phyloP scores from a whole-genome alignment of 2,329 filamentous ascomycete species.

The Penicillium sp. region DNA sequence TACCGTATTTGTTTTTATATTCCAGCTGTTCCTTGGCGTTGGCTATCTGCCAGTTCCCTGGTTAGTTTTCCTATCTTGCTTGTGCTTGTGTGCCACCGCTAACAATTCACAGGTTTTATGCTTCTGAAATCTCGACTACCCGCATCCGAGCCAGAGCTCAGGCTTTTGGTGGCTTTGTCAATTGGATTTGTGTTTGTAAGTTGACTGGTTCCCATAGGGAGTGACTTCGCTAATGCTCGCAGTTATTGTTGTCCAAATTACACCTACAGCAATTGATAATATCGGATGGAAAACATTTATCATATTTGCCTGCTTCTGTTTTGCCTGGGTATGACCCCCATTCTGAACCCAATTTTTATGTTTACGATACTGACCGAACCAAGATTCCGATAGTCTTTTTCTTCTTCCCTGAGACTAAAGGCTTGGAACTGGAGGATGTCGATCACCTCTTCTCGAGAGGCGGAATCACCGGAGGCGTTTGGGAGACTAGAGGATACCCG shows the following conservation, averaged over 20 bases:
- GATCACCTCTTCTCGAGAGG: slow-evolving; percentile 46
- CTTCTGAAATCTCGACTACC: slow-evolving; percentile 43
- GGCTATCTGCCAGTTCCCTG: slow-evolving; percentile 47
- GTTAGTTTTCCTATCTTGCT: slow-evolving; percentile 8
- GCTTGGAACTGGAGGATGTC: slow-evolving; percentile 63
- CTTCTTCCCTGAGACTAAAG: slow-evolving; percentile 64
- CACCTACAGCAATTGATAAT: slow-evolving; percentile 27
- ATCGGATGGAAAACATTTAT: slow-evolving; percentile 33
- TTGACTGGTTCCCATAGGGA: slow-evolving; percentile 24
- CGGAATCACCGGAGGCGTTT: slow-evolving; percentile 39
- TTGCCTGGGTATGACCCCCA: slow-evolving; percentile 17
- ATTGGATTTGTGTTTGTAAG: slow-evolving; percentile 39
- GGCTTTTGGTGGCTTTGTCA: slow-evolving; percentile 40
- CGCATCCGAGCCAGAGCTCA: slow-evolving; percentile 42
- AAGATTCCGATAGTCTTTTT: slow-evolving; percentile 58
- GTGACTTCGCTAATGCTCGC: slow-evolving; percentile 13
- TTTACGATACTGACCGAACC: slow-evolving; percentile 11
- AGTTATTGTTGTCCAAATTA: slow-evolving; percentile 12
- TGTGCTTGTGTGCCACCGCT: neutral
- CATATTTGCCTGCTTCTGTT: slow-evolving; percentile 28
- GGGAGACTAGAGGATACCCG: slow-evolving; percentile 23
- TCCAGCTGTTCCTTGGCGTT: slow-evolving; percentile 46
- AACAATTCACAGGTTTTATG: slow-evolving; percentile 33
- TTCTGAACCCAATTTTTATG: neutral
- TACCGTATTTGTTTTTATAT: slow-evolving; percentile 47